Base-by-base conservation (phyloP, 768 basidiomycete species). In the Brasilioporus rufonigricans region DNA sequence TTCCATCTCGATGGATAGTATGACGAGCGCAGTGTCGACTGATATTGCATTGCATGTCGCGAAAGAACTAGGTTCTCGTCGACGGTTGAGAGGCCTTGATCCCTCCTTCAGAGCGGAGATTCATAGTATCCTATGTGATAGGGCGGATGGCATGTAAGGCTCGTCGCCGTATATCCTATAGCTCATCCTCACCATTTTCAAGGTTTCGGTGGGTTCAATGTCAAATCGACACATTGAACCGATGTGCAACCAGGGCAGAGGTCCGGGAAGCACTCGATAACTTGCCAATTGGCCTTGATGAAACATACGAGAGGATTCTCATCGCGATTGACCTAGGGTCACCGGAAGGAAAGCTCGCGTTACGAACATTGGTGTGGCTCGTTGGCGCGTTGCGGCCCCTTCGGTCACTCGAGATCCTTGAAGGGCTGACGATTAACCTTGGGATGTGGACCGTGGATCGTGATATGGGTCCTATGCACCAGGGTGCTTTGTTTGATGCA, bases 291-390 rank as follows among this genome's bases (percentile, higher is more conserved):
- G n/a, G n/a, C n/a, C n/a, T n/a, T n/a, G n/a, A n/a, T n/a, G n/a
- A n/a, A n/a, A n/a, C n/a, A 16, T 66, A 65, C 23, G 24, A 55
- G 44, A 54, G 65, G 52, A 66, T 66, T 24, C 56, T 65, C 8
- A n/a, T 50, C 6, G 23, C 24, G 12, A 56, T 66, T 2, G 46
- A 63, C 29, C 21, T 47, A 26, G 48, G 13, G 11, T 41, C 47
- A 12, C 41, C 45, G 0, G 35, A 45, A 16, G 58, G 47, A 16
- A 40, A 33, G n/a, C n/a, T n/a, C n/a, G n/a, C n/a, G n/a, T n/a
- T n/a, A n/a, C n/a, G n/a, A n/a, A n/a, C n/a, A n/a, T n/a, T n/a
- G n/a, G n/a, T n/a, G n/a, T n/a, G n/a, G n/a, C n/a, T n/a, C n/a
- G n/a, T n/a, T n/a, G n/a, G n/a, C n/a, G n/a, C n/a, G n/a, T n/a